A percentile compares a stretch with the other conserved stretches of the same genome.
These are phyloP conservation scores for Dendrobium nobile DNA, from an alignment of 106 monocot species.

Conservation along the genomic window DNA sequence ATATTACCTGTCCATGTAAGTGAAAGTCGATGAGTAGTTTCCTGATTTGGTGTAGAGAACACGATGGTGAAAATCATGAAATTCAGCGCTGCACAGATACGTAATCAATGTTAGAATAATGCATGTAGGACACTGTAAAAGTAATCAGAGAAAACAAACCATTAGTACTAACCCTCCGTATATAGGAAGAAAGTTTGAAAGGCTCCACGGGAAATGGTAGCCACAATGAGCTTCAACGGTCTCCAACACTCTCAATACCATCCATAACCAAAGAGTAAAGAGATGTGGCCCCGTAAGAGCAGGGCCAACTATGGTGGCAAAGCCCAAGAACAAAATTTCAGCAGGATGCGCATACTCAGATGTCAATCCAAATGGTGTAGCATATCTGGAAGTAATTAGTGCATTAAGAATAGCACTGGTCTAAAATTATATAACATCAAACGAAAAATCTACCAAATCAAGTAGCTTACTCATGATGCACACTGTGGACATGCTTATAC, in stretches of 20 bases:
- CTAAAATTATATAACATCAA: neutral
- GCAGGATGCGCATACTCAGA: slow-evolving; percentile 95
- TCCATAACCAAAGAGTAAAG: slow-evolving; percentile 89
- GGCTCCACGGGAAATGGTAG: slow-evolving; percentile 95
- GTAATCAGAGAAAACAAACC: neutral
- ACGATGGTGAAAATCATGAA: slow-evolving; percentile 72
- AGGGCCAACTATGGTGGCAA: slow-evolving; percentile 85
- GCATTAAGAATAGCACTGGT: neutral
- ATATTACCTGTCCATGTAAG: slow-evolving; percentile 71
- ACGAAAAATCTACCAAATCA: neutral
- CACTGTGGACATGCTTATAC: slow-evolving; percentile 74
- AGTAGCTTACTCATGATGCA: slow-evolving; percentile 70
- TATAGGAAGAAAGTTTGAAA: slow-evolving; percentile 81
- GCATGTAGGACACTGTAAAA: neutral
- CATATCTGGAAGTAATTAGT: slow-evolving; percentile 21
- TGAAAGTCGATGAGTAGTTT: slow-evolving; percentile 67
- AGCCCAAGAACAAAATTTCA: slow-evolving; percentile 86
- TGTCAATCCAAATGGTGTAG: slow-evolving; percentile 91
- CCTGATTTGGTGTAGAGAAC: slow-evolving; percentile 64
- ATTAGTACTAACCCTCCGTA: slow-evolving; percentile 71
- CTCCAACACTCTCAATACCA: slow-evolving; percentile 84
- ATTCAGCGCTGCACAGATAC: slow-evolving; percentile 35
- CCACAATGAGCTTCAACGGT: slow-evolving; percentile 93
- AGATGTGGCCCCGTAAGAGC: slow-evolving; percentile 86
- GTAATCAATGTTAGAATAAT: slow-evolving; percentile 21